Conservation (phyloP, 1,284 basidiomycete genomes). For the Moesziomyces antarcticus region DNA sequence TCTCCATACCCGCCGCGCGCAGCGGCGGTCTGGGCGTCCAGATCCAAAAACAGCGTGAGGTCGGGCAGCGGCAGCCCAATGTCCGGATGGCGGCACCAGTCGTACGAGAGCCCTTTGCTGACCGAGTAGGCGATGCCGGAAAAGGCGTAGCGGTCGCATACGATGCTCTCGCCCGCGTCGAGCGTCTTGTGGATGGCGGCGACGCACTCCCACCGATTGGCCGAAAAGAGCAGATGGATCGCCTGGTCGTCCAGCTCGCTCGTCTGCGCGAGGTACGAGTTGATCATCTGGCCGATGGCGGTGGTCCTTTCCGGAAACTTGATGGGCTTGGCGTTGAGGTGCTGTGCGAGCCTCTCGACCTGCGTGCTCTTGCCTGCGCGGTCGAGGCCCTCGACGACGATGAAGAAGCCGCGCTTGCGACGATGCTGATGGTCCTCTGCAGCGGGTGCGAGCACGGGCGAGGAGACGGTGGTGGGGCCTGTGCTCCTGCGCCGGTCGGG, state of each 20-base stretch:
- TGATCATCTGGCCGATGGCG: constrained; percentile 90
- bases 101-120: constrained; percentile 77
- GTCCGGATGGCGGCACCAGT: constrained; percentile 89
- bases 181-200: constrained; percentile 70
- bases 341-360: constrained; percentile 54
- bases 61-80: constrained; percentile 87
- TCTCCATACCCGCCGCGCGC: constrained; percentile 86
- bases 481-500: constrained; percentile 28
- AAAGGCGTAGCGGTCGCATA: constrained; percentile 96
- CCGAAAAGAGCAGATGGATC: constrained; percentile 93
- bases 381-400: constrained; percentile 67
- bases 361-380: constrained; percentile 67
- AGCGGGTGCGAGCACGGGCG: not conserved
- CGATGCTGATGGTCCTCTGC: constrained; percentile 8
- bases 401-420: constrained; percentile 57
- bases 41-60: constrained; percentile 85
- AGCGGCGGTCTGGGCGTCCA: constrained; percentile 78
- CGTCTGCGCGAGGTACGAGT: constrained; percentile 84
- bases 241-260: constrained; percentile 89
- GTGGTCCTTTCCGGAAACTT: constrained; percentile 81
- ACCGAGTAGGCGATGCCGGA: constrained; percentile 94
- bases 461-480: constrained; percentile 3
- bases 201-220: constrained; percentile 88
- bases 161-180: constrained; percentile 76
- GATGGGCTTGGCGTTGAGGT: constrained; percentile 51